Evolutionary conservation across 495 filamentous ascomycete species (phyloP), one percentile per base, ranked within the genome.

Genomic region (Bacidia gigantensis): DNA sequence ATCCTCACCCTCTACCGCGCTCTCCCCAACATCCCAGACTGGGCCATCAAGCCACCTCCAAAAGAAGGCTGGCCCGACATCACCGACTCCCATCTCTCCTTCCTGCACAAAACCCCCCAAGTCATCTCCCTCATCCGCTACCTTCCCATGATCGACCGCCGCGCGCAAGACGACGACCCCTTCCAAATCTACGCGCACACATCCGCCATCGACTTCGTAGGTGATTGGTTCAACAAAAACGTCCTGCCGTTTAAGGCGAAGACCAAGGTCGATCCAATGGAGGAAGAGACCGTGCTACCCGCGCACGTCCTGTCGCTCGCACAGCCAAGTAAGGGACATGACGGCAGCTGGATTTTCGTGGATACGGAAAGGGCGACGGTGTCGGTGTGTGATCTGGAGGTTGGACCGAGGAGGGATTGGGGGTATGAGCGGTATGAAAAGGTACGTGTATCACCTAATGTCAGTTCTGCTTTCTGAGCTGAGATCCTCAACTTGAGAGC

Each of bases 31-130:
- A 21, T 66, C 11, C 18, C 51, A 5, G 51, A 58, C 5, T 55
- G 45, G 2, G 17, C 45, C 0, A 41, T 64, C 46, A 51, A 56
- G 9, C 29, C 54, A 46, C 62, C 62, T 26, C 54, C 55, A 35
- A 21, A 46, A 51, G 55, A 32, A 22, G 64, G 64, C 39, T 64
- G 64, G 62, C 62, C 58, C 14, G 29, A 3, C 40, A 60, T 66
- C 23, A 60, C 53, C 39, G 20, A 26, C 21, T 55, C 55, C 17
- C 39, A 20, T 21, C 26, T 53, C 26, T 38, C 43, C 17, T 20
- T 17, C 53, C 25, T 63, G n/a, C 53, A 55, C 11, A 66, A 66
- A 47, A 49, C 57, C 14, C 55, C 59, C 50, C 49, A 55, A 32
- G 60, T 63, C 1, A 23, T 60, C 26, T 25, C 40, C 25, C 55